Percentiles rank a stretch among this genome's conserved stretches.
phyloP scores from a whole-genome alignment of 75 land plant genomes.

The Isoetes taiwanensis region DNA sequence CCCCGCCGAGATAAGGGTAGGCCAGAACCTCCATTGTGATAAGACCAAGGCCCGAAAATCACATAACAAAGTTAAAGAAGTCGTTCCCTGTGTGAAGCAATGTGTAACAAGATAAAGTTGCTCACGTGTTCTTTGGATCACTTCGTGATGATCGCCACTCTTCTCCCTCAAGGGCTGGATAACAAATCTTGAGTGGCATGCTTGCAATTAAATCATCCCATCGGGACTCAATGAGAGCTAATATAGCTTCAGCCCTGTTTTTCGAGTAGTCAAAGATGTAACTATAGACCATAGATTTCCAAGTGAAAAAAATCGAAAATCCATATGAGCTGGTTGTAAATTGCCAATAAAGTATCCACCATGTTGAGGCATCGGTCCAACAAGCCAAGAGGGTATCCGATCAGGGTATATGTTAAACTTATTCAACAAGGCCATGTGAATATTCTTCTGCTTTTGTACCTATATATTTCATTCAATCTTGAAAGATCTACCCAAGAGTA shows the following conservation, averaged over 20 bases:
- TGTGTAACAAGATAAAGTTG: too few relatives aligned
- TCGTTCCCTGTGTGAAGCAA: too few relatives aligned
- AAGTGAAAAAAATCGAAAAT: constrained; percentile 85
- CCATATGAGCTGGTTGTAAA: constrained; percentile 96
- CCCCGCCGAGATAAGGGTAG: constrained; percentile 69
- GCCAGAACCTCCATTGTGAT: constrained; percentile 81
- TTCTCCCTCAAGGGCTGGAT: constrained; percentile 53
- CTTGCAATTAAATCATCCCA: constrained; percentile 57
- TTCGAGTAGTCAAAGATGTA: constrained; percentile 51
- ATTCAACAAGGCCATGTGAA: constrained; percentile 85
- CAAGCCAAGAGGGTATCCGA: constrained; percentile 78
- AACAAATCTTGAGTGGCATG: constrained; percentile 77
- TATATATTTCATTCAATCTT: constrained; percentile 83
- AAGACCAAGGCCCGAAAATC: constrained; percentile 80
- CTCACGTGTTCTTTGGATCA: constrained; percentile 80
- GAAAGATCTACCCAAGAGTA: constrained; percentile 83
- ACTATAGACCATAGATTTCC: constrained; percentile 88
- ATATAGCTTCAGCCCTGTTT: constrained; percentile 57
- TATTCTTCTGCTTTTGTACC: constrained; percentile 96
- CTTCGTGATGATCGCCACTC: constrained; percentile 85
- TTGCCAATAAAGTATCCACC: constrained; percentile 94
- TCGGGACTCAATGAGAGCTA: constrained; percentile 49
- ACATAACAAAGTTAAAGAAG: too few relatives aligned
- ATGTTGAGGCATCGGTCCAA: constrained; percentile 67
- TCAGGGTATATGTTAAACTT: constrained; percentile 98